Evolutionary conservation across 805 yeast genomes (phyloP).

Genomic region (Yarrowia sp.): DNA sequence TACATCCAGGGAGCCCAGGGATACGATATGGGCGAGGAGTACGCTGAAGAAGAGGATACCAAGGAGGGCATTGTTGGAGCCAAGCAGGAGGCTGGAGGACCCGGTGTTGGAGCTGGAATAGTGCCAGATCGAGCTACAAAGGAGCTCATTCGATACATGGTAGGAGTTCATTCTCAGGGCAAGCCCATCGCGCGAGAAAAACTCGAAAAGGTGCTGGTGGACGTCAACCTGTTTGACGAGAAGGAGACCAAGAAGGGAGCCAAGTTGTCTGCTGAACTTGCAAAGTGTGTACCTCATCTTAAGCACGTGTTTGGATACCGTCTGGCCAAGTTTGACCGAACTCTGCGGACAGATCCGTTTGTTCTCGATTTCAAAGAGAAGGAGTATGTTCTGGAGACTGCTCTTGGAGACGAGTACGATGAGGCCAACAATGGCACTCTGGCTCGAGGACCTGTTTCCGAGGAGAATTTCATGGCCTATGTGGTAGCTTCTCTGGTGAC

Average conservation of each 20-base stretch:
- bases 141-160: conserved; percentile 3
- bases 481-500: neutral
- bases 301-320: neutral
- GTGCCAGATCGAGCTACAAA: neutral
- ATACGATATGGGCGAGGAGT: neutral
- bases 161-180: conserved; percentile 12
- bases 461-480: conserved; percentile 7
- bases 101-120: neutral
- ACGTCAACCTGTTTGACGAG: neutral
- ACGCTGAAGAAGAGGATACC: neutral
- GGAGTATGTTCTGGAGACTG: neutral
- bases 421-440: neutral
- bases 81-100: neutral
- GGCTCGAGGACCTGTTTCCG: neutral
- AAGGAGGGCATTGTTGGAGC: neutral
- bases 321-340: neutral
- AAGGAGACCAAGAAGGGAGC: neutral
- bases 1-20: neutral
- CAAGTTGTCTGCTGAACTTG: neutral
- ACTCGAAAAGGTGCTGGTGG: neutral
- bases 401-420: neutral
- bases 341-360: neutral
- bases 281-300: neutral
- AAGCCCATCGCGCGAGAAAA: neutral
- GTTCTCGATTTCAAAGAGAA: neutral